Conservation (phyloP, 2,329 filamentous ascomycete genomes). For the Botrytis sinoallii region DNA sequence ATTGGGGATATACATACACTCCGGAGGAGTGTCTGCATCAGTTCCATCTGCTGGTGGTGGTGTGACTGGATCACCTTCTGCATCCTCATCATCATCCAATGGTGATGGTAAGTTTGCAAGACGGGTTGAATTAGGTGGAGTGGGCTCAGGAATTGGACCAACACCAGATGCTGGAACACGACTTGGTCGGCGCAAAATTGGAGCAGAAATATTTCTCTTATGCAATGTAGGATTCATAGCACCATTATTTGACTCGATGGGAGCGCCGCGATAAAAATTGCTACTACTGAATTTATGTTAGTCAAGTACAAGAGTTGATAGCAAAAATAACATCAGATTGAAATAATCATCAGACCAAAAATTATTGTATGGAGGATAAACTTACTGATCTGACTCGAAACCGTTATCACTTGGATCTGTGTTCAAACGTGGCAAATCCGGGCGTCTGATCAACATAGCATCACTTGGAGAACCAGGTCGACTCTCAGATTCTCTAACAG, state of each 20-base stretch:
- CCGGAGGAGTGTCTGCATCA: neutral
- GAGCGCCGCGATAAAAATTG: neutral
- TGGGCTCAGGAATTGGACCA: constrained; percentile 27
- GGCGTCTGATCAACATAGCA: constrained; percentile 36
- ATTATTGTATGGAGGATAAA: neutral
- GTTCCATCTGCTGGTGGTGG: constrained; percentile 27
- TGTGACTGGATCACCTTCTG: constrained; percentile 25
- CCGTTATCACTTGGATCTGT: constrained; percentile 26
- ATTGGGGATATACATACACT: constrained; percentile 54
- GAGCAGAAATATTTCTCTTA: constrained; percentile 17
- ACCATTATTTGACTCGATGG: neutral
- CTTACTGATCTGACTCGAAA: constrained; percentile 28
- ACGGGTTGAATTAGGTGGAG: constrained; percentile 34
- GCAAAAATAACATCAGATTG: neutral
- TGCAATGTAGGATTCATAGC: constrained; percentile 13
- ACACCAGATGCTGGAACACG: neutral
- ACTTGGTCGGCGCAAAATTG: constrained; percentile 10
- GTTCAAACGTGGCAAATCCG: constrained; percentile 27
- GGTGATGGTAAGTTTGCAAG: constrained; percentile 27
- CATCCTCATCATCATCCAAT: constrained; percentile 18
- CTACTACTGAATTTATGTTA: neutral
- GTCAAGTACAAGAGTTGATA: neutral
- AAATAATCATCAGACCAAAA: neutral
- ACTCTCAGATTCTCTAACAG: neutral
- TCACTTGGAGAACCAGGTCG: constrained; percentile 36